These are phyloP conservation scores for Myxozyma mucilagina DNA, from an alignment of 805 yeast genomes.

Conservation along the genomic window DNA sequence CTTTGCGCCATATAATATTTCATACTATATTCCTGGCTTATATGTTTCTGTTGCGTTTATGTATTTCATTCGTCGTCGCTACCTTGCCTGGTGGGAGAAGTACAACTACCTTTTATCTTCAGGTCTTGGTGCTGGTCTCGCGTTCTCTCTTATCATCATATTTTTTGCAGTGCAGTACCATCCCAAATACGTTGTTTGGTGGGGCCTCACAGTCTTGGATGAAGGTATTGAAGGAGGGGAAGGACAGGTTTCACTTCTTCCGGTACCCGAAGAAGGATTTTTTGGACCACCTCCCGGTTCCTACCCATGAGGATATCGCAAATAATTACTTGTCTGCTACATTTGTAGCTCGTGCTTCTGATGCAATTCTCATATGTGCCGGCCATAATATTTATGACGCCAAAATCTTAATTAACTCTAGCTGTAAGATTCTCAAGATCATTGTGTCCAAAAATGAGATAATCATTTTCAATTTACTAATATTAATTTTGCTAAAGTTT, in stretches of 20 bases:
- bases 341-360: no score
- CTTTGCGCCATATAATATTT: slow-evolving; percentile 40
- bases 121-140: slow-evolving; percentile 67
- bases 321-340: no score
- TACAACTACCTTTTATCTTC: slow-evolving; percentile 68
- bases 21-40: slow-evolving; percentile 32
- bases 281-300: slow-evolving; percentile 32
- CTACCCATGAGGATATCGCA: neutral
- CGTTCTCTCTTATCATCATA: slow-evolving; percentile 59
- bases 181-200: slow-evolving; percentile 52
- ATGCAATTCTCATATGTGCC: no score
- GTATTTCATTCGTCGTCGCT: slow-evolving; percentile 55
- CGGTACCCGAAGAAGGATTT: slow-evolving; percentile 37
- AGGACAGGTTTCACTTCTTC: slow-evolving; percentile 15
- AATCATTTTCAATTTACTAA: no score
- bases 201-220: slow-evolving; percentile 53
- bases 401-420: no score
- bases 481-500: no score
- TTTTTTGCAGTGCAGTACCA: slow-evolving; percentile 54
- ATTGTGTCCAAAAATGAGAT: no score
- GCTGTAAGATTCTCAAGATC: no score
- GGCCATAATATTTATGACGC: no score
- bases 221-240: slow-evolving; percentile 27
- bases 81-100: slow-evolving; percentile 73
- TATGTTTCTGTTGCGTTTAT: slow-evolving; percentile 54